Evolutionary conservation across 2,329 filamentous ascomycete species (phyloP).

Genomic region (Hypoxylon rubiginosum): DNA sequence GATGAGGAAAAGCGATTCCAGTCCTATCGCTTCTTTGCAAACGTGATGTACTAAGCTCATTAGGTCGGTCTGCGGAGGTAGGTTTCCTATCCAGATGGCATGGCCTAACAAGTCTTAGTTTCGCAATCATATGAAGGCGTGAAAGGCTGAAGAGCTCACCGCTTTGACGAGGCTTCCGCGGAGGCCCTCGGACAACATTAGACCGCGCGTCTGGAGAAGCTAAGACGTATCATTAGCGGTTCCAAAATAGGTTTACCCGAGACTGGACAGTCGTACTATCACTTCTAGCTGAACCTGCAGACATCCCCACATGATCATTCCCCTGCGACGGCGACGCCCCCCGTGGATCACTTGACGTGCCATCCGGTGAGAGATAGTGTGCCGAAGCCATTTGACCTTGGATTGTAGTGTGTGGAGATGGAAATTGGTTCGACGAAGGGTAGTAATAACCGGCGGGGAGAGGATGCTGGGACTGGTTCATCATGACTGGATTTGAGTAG

Average conservation of each 20-base stretch:
- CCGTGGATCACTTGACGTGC: constrained; percentile 40
- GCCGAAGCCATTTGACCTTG: constrained; percentile 53
- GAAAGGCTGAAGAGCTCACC: constrained; percentile 59
- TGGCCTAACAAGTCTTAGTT: constrained; percentile 67
- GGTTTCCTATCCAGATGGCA: constrained; percentile 95
- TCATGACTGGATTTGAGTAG: constrained; percentile 60
- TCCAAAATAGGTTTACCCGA: constrained; percentile 6
- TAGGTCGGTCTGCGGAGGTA: constrained; percentile 85
- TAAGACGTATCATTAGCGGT: constrained; percentile 39
- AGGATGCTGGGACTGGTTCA: constrained; percentile 57
- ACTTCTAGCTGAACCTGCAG: constrained; percentile 28
- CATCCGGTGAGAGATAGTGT: constrained; percentile 53
- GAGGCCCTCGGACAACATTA: constrained; percentile 65
- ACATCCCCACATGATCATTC: constrained; percentile 37
- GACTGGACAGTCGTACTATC: constrained; percentile 48
- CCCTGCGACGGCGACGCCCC: constrained; percentile 41
- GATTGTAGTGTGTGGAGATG: constrained; percentile 50
- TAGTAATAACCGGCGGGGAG: constrained; percentile 61
- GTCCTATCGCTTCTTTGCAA: constrained; percentile 79
- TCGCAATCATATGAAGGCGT: constrained; percentile 31
- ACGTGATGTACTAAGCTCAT: constrained; percentile 92
- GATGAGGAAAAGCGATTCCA: constrained; percentile 93
- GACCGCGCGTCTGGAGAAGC: constrained; percentile 53
- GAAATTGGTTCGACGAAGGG: constrained; percentile 55
- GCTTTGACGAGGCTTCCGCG: constrained; percentile 71